Evolutionary conservation across 306 rosid species (phyloP), one percentile per base, ranked within the genome.

Genomic region (Fagus crenata): DNA sequence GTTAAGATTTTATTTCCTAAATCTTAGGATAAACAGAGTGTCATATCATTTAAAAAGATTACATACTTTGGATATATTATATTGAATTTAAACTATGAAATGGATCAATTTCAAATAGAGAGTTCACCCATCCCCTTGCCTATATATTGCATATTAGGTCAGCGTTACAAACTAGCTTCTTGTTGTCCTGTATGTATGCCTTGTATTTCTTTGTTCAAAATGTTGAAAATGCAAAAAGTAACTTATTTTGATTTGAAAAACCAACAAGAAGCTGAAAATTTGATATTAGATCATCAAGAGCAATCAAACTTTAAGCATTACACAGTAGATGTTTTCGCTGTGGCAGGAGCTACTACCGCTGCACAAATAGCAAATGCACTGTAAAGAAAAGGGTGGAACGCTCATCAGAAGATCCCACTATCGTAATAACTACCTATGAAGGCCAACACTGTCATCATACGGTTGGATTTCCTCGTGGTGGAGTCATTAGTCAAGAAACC

Each of bases 351-450:
- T 96, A 96, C 85, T 96, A 96, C 69, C 92, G 99, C 32, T 96
- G 99, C 89, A 96, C 99, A 73, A 96, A 96, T 81, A 89, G 92
- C 86, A 96, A 93, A 86, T 96, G 99, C 91, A 91, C 88, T 0
- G 99, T 96, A 78, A 96, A 96, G 90, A 96, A 96, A 84, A 87
- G 99, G 69, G 99, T 96, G 14, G 99, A 96, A 54, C 93, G 99
- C 1, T 96, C 98, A 2, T 91, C 87, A 0, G 96, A 96, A 56
- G 99, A 96, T 70, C 90, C 96, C 37, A 82, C 90, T 0, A 79
- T 81, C 33, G 99, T 96, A 46, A 91, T 96, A 31, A 96, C 99
- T 1, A 96, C 99, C 22, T 96, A 96, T 12, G 99, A 96, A 85
- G 99, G 99, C 13, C 99, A 92, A 40, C 99, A 96, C 58, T 96